Base-by-base conservation (phyloP, 1,284 basidiomycete genomes). In the Moniliella sp. region DNA sequence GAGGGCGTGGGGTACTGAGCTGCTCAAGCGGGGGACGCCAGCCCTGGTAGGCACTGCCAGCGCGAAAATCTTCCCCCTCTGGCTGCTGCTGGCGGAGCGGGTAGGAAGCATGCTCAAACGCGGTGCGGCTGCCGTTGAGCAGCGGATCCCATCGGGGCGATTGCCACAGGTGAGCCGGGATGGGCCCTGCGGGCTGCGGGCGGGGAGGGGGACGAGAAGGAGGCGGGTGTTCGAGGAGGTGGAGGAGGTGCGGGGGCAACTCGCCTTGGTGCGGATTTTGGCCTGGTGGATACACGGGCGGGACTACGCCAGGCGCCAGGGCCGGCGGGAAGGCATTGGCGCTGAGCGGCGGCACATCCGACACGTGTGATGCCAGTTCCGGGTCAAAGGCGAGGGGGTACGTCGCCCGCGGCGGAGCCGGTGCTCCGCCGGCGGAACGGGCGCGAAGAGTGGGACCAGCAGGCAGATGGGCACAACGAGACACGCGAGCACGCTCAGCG, bases 21-120 rank as follows among this genome's bases (percentile, higher is more conserved):
- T 47, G 35, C 3, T 37, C 40, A 2, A 57, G 35, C 3, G 55
- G 55, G 15, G 55, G 40, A 15, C 31, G 33, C 55, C 55, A 58
- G 4, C 28, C 34, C n/a, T 35, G 25, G 35, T 32, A 53, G 2
- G 39, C 47, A 2, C 27, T n/a, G n/a, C 11, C 5, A 0, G 25
- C 5, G 25, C 55, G 37, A 48, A 48, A 52, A 13, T 58, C 55
- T 8, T 17, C 15, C 16, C 44, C 48, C 18, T 37, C 18, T 1
- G 41, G 34, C 33, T 57, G 54, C 25, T 12, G n/a, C n/a, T n/a
- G n/a, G n/a, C n/a, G 18, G 4, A 40, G 35, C 2, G 55, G 43
- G 15, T 30, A 29, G 25, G 43, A 29, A 2, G 51, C 48, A 18
- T 58, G 51, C 23, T 33, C 36, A 1, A 39, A 34, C 11, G 35